Conservation (phyloP, 2,329 filamentous ascomycete species). For the Botryotinia globosa region DNA sequence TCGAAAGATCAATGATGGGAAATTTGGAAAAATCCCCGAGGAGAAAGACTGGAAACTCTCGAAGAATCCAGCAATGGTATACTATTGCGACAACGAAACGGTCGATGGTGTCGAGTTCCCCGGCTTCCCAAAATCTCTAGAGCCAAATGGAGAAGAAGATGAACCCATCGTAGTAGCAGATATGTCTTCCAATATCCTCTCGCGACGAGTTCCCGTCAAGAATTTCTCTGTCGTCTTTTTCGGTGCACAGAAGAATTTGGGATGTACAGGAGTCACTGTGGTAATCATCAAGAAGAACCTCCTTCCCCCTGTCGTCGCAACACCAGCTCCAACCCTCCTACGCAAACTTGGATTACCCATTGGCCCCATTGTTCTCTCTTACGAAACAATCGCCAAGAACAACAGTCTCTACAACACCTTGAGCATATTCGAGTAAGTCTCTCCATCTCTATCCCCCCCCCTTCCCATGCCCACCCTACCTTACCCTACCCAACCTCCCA, state of each 20-base stretch:
- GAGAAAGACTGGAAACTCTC: constrained; percentile 75
- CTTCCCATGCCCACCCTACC: neutral
- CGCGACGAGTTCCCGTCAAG: constrained; percentile 69
- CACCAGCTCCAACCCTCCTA: constrained; percentile 67
- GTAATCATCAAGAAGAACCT: constrained; percentile 80
- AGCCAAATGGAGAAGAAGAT: constrained; percentile 55
- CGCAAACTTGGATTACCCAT: constrained; percentile 73
- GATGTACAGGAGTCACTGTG: constrained; percentile 80
- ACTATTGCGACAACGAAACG: constrained; percentile 88
- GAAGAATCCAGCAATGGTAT: constrained; percentile 69
- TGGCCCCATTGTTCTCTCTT: constrained; percentile 76
- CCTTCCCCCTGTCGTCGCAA: constrained; percentile 62
- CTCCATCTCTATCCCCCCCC: neutral
- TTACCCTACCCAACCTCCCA: neutral
- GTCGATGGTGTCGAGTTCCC: constrained; percentile 93
- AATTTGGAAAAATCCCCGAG: constrained; percentile 80
- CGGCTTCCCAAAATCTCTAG: constrained; percentile 62
- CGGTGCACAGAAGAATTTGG: constrained; percentile 93
- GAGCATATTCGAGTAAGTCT: constrained; percentile 74
- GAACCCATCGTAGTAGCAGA: constrained; percentile 81
- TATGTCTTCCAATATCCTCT: constrained; percentile 93
- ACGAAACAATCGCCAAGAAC: constrained; percentile 83
- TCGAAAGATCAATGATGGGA: constrained; percentile 65
- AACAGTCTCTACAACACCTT: constrained; percentile 95
- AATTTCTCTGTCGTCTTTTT: constrained; percentile 88